Evolutionary conservation across 2,329 filamentous ascomycete species (phyloP).

Genomic region (Diaporthe velutina): DNA sequence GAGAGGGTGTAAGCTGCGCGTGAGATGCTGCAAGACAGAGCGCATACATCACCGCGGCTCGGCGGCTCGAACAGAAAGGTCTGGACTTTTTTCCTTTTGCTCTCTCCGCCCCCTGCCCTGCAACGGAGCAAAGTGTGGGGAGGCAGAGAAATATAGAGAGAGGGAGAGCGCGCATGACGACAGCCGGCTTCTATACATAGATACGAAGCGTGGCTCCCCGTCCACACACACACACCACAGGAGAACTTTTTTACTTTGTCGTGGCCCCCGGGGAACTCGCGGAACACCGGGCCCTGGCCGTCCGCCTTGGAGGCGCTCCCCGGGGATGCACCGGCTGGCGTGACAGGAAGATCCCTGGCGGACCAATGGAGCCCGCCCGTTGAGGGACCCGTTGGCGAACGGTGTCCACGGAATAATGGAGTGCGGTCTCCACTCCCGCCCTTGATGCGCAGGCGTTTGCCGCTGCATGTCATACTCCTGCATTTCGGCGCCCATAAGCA

Average conservation of each 20-base stretch:
- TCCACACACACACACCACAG: slow-evolving; percentile 12
- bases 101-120: neutral
- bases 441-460: slow-evolving; percentile 16
- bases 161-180: slow-evolving; percentile 2
- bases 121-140: slow-evolving; percentile 18
- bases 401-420: slow-evolving; percentile 23
- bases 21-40: slow-evolving; percentile 29
- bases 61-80: slow-evolving; percentile 31
- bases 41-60: slow-evolving; percentile 34
- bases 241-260: slow-evolving; percentile 7
- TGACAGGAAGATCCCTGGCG: slow-evolving; percentile 23
- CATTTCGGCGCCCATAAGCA: neutral
- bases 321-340: slow-evolving; percentile 18
- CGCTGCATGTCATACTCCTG: slow-evolving; percentile 23
- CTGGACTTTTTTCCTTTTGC: slow-evolving; percentile 24
- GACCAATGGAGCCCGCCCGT: slow-evolving; percentile 18
- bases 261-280: slow-evolving; percentile 13
- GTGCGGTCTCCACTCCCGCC: slow-evolving; percentile 28
- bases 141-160: neutral
- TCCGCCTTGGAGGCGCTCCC: neutral
- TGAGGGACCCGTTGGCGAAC: neutral
- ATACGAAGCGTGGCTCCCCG: slow-evolving; percentile 16
- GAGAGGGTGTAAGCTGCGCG: slow-evolving; percentile 13
- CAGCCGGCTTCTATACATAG: slow-evolving; percentile 21
- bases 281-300: slow-evolving; percentile 26